A percentile compares a stretch with the other conserved stretches of the same genome.
Conservation (phyloP, 139 green algal genomes). For the Asterochloris erici region DNA sequence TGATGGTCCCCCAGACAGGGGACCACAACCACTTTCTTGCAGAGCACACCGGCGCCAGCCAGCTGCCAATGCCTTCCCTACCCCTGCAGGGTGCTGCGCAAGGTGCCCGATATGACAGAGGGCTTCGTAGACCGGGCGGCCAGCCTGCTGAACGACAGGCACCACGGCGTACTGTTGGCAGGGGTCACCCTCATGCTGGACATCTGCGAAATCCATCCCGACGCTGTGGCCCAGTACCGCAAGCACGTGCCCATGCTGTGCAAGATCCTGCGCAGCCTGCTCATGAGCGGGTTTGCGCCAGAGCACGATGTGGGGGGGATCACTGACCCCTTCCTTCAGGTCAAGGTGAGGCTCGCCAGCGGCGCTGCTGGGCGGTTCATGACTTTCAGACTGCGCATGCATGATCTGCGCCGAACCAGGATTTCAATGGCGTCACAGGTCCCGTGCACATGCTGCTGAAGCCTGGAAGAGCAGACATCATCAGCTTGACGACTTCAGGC, state of each 20-base stretch:
- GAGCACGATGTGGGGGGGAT: constrained; percentile 95
- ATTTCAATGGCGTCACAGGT: not conserved
- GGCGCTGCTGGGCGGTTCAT: not conserved
- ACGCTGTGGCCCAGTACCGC: constrained; percentile 35
- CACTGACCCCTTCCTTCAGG: constrained; percentile 95
- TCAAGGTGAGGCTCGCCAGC: constrained; percentile 49
- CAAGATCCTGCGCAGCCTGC: constrained; percentile 60
- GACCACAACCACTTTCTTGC: not conserved
- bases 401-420: not conserved
- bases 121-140: constrained; percentile 70
- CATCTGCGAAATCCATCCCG: constrained; percentile 50
- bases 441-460: too few species aligned
- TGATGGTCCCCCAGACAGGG: too few species aligned
- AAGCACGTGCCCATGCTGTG: constrained; percentile 65
- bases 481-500: too few species aligned
- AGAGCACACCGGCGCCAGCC: not conserved
- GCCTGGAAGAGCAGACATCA: too few species aligned
- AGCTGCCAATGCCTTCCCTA: not conserved
- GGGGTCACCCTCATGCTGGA: constrained; percentile 82
- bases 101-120: constrained; percentile 92
- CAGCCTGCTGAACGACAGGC: constrained; percentile 79
- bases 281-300: constrained; percentile 53
- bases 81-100: constrained; percentile 75
- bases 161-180: constrained; percentile 87
- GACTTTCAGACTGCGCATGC: not conserved